Percentiles rank a stretch among this genome's conserved stretches.
phyloP scores from a whole-genome alignment of 2,329 filamentous ascomycete species.

The Cordyceps sp. region DNA sequence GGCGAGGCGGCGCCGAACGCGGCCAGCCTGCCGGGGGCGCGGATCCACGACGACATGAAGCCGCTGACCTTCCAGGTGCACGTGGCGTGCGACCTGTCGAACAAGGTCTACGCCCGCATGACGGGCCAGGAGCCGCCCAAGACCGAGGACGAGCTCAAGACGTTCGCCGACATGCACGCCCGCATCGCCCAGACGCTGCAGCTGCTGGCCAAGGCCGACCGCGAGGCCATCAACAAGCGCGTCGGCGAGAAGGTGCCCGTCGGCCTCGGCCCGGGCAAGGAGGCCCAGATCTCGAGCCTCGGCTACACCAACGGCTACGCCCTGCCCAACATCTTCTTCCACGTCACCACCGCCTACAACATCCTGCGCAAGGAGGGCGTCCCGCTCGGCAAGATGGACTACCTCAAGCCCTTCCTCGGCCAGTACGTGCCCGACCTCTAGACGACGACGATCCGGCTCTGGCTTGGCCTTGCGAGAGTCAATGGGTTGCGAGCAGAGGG shows the following conservation, averaged over 20 bases:
- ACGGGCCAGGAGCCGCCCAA: slow-evolving; percentile 12
- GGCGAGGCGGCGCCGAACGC: slow-evolving; percentile 15
- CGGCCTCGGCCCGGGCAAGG: slow-evolving; percentile 13
- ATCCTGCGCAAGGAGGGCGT: slow-evolving; percentile 46
- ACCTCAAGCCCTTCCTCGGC: slow-evolving; percentile 18
- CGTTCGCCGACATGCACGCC: slow-evolving; percentile 16
- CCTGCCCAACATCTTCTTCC: slow-evolving; percentile 49
- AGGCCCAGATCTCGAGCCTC: slow-evolving; percentile 8
- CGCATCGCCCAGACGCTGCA: slow-evolving; percentile 15
- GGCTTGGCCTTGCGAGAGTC: no score
- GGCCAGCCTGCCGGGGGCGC: slow-evolving; percentile 14
- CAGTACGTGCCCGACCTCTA: slow-evolving; percentile 5
- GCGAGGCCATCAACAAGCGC: slow-evolving; percentile 15
- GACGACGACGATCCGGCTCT: no score
- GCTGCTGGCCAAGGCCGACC: slow-evolving; percentile 15
- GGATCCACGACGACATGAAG: slow-evolving; percentile 24
- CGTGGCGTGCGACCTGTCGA: slow-evolving; percentile 12
- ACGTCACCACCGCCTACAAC: slow-evolving; percentile 39
- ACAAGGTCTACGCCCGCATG: slow-evolving; percentile 17
- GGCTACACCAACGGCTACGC: slow-evolving; percentile 30
- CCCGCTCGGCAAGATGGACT: slow-evolving; percentile 44
- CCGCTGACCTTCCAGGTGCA: slow-evolving; percentile 23
- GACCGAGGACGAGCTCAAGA: slow-evolving; percentile 12
- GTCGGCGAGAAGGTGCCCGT: slow-evolving; percentile 11
- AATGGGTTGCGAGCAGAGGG: no score